Evolutionary conservation across 306 rosid species (phyloP).

Genomic region (Medicago ruthenica): DNA sequence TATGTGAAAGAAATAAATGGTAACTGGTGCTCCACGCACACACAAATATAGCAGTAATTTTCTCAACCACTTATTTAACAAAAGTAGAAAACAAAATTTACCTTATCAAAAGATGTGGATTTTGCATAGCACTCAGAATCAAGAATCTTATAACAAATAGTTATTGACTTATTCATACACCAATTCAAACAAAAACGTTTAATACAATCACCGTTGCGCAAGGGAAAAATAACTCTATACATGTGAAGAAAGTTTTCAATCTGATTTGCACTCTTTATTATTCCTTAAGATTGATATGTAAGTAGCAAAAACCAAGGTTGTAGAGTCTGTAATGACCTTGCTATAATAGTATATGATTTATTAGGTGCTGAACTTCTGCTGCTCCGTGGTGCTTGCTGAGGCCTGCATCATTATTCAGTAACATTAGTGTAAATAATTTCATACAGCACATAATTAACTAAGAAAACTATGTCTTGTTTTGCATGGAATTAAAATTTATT

Average conservation of each 20-base stretch:
- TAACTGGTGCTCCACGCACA: conserved; percentile 33
- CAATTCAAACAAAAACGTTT: conserved; percentile 52
- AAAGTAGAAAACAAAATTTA: conserved; percentile 34
- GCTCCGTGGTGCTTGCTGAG: conserved; percentile 67
- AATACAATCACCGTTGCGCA: conserved; percentile 50
- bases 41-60: neutral
- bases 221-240: conserved; percentile 72
- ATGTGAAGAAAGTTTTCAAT: conserved; percentile 50
- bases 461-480: conserved; percentile 21
- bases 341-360: conserved; percentile 41
- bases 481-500: neutral
- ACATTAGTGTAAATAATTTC: conserved; percentile 28
- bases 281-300: conserved; percentile 42
- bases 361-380: conserved; percentile 73
- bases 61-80: conserved; percentile 32
- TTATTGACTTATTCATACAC: conserved; percentile 53
- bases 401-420: conserved; percentile 64
- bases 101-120: conserved; percentile 53
- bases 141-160: conserved; percentile 46
- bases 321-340: conserved; percentile 44
- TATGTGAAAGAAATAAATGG: conserved; percentile 36
- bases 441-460: conserved; percentile 21
- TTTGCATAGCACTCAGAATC: conserved; percentile 51
- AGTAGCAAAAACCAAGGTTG: conserved; percentile 59
- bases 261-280: conserved; percentile 48